These are phyloP conservation scores for Medicago truncatula DNA, from an alignment of 306 rosid species.

Conservation along the genomic window DNA sequence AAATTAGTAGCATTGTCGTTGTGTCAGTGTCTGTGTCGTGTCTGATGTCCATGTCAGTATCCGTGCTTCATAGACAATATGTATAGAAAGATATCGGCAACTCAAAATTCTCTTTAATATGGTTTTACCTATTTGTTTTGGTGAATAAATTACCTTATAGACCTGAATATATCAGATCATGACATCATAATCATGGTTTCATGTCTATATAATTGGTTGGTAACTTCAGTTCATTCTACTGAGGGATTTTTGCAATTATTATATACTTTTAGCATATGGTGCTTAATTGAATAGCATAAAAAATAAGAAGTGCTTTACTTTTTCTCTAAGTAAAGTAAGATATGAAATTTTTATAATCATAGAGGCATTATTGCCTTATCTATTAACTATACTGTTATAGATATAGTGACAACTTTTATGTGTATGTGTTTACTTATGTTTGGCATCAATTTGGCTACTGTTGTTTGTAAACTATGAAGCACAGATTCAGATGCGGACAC, in stretches of 20 bases:
- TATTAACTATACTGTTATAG: not conserved
- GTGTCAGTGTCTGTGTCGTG: no score
- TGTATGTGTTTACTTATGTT: no score
- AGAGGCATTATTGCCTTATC: not conserved
- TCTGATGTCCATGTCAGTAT: no score
- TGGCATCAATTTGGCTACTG: not conserved
- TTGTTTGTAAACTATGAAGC: not conserved
- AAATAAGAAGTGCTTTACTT: slow-evolving; percentile 27
- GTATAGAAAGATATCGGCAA: no score
- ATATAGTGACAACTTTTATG: not conserved
- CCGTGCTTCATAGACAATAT: no score
- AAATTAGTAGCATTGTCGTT: no score
- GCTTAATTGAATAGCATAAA: slow-evolving; percentile 24
- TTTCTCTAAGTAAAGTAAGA: slow-evolving; percentile 26
- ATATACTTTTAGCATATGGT: slow-evolving; percentile 23
- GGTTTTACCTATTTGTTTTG: no score
- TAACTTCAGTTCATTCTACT: slow-evolving; percentile 26
- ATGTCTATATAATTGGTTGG: slow-evolving; percentile 22
- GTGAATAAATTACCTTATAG: no score
- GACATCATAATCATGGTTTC: slow-evolving; percentile 21
- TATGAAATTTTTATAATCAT: not conserved
- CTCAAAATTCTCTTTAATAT: no score
- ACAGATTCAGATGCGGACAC: not conserved
- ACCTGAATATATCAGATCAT: not conserved
- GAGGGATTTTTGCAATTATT: slow-evolving; percentile 25